Evolutionary conservation across 2,329 filamentous ascomycete genomes (phyloP).

Genomic region (Helminthosporium solani): DNA sequence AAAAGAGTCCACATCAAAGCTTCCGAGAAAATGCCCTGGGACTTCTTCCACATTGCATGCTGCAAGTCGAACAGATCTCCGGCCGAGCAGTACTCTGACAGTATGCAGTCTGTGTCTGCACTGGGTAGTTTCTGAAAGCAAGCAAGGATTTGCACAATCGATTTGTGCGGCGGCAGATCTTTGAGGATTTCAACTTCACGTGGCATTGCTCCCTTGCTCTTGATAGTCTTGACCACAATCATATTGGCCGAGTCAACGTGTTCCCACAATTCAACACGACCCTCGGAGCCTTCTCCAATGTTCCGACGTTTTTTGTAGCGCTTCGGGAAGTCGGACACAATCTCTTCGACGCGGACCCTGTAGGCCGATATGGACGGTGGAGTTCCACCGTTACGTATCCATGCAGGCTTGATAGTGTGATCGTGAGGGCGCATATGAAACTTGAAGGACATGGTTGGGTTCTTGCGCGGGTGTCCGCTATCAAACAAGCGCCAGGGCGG

Average conservation of each 20-base stretch:
- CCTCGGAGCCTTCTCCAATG: slow-evolving; percentile 11
- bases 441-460: neutral
- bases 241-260: slow-evolving; percentile 4
- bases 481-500: neutral
- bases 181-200: slow-evolving; percentile 15
- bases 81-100: slow-evolving; percentile 16
- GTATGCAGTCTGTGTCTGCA: slow-evolving; percentile 2
- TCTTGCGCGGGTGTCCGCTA: neutral
- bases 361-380: neutral
- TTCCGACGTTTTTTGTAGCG: neutral
- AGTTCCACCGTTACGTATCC: neutral
- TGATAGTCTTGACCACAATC: slow-evolving; percentile 18
- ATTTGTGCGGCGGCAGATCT: slow-evolving; percentile 11
- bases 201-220: slow-evolving; percentile 1
- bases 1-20: slow-evolving; percentile 18
- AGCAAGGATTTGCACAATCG: slow-evolving; percentile 11
- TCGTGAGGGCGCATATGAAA: neutral
- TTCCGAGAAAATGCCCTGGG: slow-evolving; percentile 10
- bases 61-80: slow-evolving; percentile 17
- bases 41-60: neutral
- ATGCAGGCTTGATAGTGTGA: neutral
- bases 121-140: slow-evolving; percentile 5
- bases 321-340: slow-evolving; percentile 4
- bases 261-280: slow-evolving; percentile 12
- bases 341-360: neutral